Percentiles rank a stretch among this genome's conserved stretches.
These are phyloP conservation scores for Nemania serpens DNA, from an alignment of 2,329 filamentous ascomycete species.

Conservation along the genomic window DNA sequence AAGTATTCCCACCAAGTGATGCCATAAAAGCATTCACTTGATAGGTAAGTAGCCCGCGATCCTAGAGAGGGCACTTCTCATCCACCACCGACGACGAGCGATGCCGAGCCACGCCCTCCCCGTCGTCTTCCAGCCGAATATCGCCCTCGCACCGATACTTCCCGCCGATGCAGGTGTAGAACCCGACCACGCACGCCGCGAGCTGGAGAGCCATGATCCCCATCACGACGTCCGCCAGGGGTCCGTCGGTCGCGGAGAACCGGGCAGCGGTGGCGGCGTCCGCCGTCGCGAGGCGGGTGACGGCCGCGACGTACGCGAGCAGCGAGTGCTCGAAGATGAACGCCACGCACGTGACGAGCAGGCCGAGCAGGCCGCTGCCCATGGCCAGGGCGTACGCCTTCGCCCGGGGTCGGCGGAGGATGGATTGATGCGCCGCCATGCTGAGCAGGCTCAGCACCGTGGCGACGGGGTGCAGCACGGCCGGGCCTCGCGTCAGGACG, in stretches of 20 bases:
- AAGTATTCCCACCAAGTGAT: too few species aligned
- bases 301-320: background rate
- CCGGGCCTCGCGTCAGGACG: conserved; percentile 9
- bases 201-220: conserved; percentile 10
- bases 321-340: conserved; percentile 17
- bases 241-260: conserved; percentile 11
- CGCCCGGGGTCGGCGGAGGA: conserved; percentile 1
- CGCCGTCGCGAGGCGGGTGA: background rate
- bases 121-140: background rate
- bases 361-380: conserved; percentile 3
- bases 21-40: too few species aligned
- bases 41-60: too few species aligned
- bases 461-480: conserved; percentile 11
- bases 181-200: conserved; percentile 15
- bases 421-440: conserved; percentile 13
- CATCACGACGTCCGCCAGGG: background rate
- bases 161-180: conserved; percentile 27
- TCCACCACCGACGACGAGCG: too few species aligned
- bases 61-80: too few species aligned
- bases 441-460: conserved; percentile 12
- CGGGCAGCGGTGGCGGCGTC: too few species aligned
- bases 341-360: conserved; percentile 15
- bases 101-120: conserved; percentile 35
- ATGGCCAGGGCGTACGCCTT: conserved; percentile 11
- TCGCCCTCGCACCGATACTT: conserved; percentile 23